Evolutionary conservation across 2,329 filamentous ascomycete genomes (phyloP), one percentile per base, ranked within the genome.

Genomic region (Beauveria varroae): DNA sequence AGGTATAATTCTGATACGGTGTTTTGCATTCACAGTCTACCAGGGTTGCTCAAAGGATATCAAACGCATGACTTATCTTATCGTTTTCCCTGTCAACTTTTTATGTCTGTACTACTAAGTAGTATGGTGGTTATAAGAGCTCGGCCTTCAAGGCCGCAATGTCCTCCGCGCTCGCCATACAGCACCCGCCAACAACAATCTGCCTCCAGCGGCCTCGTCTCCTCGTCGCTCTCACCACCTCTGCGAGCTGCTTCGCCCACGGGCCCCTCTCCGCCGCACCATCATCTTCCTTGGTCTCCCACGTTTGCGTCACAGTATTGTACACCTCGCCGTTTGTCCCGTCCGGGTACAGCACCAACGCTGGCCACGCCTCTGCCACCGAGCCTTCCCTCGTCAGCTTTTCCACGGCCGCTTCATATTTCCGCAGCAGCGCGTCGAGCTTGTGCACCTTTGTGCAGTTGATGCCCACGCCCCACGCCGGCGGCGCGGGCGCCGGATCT

Each of bases 361-460:
- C 77, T 1, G 85, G 85, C 74, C 77, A 79, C 9, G 69, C 67
- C 6, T 69, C 22, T 37, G 34, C 6, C 1, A 78, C 57, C 16
- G 71, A 66, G 0, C 75, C 73, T 4, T 70, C 65, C 4, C 67
- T 57, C 1, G 78, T 61, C 65, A 83, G 57, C n/a, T 62, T 64
- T 10, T 64, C 62, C 18, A 86, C 69, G 9, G 75, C 78, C 3
- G 72, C 75, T 66, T 87, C 83, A 56, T 83, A 87, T 54, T 80
- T 75, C 20, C 71, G 72, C 20, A 90, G 72, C 18, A 88, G 72
- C 0, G 72, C 68, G 2, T 81, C 79, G 34, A 90, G 75, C 69
- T 88, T 86, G 55, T 80, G 77, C 40, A 89, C 79, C 70, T 87
- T 88, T 43, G 81, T 89, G 70, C 86, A 89, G 71, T 89, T 89